Percentiles rank a stretch among this genome's conserved stretches.
Conservation (phyloP, 345 rosid species). For the Conringia planisiliqua region DNA sequence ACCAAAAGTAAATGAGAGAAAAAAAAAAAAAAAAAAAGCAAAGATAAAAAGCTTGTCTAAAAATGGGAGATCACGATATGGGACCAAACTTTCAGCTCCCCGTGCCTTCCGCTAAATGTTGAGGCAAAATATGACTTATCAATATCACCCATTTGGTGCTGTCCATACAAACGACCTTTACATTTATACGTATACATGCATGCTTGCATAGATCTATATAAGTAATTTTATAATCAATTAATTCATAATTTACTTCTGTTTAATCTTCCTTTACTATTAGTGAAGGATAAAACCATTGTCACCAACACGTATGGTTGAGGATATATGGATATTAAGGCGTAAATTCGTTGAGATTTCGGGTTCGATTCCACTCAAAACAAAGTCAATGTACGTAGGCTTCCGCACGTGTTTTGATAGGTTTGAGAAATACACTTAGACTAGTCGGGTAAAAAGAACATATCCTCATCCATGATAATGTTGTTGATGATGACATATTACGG, state of each 20-base stretch:
- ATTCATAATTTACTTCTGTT: not conserved
- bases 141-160: conserved; percentile 20
- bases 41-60: conserved; percentile 22
- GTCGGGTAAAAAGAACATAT: not conserved
- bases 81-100: conserved; percentile 29
- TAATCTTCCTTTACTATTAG: not conserved
- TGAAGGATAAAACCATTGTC: not conserved
- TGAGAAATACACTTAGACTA: not conserved
- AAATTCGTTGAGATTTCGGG: not conserved
- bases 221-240: not conserved
- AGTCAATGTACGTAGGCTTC: not conserved
- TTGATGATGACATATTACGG: no score
- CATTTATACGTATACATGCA: not conserved
- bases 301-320: not conserved
- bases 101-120: conserved; percentile 25
- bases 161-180: conserved; percentile 12
- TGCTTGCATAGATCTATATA: conserved; percentile 11
- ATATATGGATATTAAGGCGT: no score
- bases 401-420: not conserved
- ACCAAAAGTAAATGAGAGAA: not conserved
- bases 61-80: conserved; percentile 16
- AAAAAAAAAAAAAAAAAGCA: not conserved
- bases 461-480: not conserved
- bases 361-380: not conserved
- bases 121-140: conserved; percentile 30